phyloP scores from a whole-genome alignment of 139 green algal species.

The Auxenochlorella pyrenoidosa region DNA sequence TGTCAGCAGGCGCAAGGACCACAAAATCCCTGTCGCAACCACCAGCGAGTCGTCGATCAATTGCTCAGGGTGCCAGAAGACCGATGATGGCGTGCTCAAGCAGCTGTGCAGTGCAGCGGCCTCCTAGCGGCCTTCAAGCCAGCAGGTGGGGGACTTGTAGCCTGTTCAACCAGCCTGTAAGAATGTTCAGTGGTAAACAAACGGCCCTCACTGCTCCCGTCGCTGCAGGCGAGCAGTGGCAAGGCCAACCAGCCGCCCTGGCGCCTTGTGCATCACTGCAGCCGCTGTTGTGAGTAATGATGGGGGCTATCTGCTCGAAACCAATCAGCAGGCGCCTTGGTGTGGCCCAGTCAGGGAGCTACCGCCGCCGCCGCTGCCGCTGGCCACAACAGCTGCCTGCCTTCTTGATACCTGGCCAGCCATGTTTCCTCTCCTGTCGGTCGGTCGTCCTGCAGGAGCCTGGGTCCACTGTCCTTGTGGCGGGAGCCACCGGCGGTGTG shows the following conservation, averaged over 20 bases:
- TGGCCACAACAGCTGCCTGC: neutral
- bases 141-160: neutral
- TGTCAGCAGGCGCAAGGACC: too few relatives aligned
- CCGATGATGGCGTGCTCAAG: too few relatives aligned
- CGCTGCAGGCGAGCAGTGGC: neutral
- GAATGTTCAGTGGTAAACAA: too few relatives aligned
- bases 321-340: neutral
- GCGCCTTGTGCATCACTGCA: neutral
- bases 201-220: neutral
- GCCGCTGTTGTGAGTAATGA: neutral
- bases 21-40: too few relatives aligned
- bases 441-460: conserved; percentile 41
- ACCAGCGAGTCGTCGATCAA: too few relatives aligned
- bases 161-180: neutral
- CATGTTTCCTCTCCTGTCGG: too few relatives aligned
- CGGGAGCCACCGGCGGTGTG: conserved; percentile 85
- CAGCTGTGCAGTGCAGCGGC: neutral
- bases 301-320: neutral
- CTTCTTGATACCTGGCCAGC: too few relatives aligned
- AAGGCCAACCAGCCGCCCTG: neutral
- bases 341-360: neutral
- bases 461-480: conserved; percentile 71
- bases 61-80: too few relatives aligned
- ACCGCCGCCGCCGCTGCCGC: neutral
- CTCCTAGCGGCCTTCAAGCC: neutral